Base-by-base conservation (phyloP, 2,329 filamentous ascomycete species). In the Trichophyton verrucosum region DNA sequence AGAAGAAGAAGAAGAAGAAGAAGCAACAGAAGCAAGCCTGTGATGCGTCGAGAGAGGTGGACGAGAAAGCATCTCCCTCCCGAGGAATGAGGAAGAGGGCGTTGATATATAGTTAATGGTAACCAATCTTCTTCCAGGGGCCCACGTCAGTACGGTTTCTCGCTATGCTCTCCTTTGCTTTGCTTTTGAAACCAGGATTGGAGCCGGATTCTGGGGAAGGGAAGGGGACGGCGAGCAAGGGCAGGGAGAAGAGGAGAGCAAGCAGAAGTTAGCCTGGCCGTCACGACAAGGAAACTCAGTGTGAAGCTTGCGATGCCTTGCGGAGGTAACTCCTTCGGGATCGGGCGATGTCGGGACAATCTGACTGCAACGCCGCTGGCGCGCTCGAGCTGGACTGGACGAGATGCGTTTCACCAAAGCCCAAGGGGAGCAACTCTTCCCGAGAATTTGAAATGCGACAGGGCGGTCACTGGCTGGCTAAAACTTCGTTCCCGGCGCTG, bases 181-280 rank as follows among this genome's bases (percentile, higher is more conserved):
- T 36, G 49, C 49, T 36, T 38, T 55, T 36, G 55, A 57, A 57
- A 57, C 55, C 42, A 33, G 55, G 30, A 57, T 57, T 42, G 33
- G 55, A 57, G 40, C 40, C 55, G 55, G 40, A 57, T 57, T 57
- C 55, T 57, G 55, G 55, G 55, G 55, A 57, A 57, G 55, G 40
- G 40, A 57, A 36, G 33, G 33, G 33, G 33, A 38, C 33, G 15
- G 49, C 49, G 49, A 55, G 49, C 49, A 55, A 55, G 49, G 49
- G 27, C 46, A 49, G 24, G 46, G 46, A 49, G 20, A n/a, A n/a
- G 33, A 38, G 33, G 11, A 38, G 33, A 55, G n/a, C 6, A 33
- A 9, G 6, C 17, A 55, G 49, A n/a, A 17, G 27, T 13, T 36
- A 33, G 49, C 27, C 33, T 36, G 22, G 27, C 27, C 49, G 49